Evolutionary conservation across 2,329 filamentous ascomycete species (phyloP).

Genomic region (Madurella mycetomatis): DNA sequence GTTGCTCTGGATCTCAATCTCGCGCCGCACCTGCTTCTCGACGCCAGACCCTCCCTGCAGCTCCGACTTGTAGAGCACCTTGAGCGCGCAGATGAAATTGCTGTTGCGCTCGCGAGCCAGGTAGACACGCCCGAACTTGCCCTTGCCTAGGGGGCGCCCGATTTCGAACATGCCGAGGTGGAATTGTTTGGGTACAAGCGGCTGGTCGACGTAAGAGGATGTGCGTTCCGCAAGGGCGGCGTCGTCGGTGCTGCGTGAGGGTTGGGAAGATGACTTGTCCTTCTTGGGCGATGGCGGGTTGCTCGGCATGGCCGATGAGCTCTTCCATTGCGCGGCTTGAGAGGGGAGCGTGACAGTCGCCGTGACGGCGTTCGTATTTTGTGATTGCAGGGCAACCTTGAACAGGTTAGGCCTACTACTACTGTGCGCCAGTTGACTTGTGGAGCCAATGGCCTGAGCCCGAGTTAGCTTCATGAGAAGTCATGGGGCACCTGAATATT

Average conservation of each 20-base stretch:
- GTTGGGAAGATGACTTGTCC: slow-evolving; percentile 31
- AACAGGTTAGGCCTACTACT: slow-evolving; percentile 73
- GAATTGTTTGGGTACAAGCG: slow-evolving; percentile 56
- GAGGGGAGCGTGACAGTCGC: slow-evolving; percentile 65
- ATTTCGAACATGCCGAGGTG: slow-evolving; percentile 95
- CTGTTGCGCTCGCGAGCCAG: slow-evolving; percentile 73
- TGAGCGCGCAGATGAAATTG: slow-evolving; percentile 80
- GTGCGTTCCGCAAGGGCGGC: slow-evolving; percentile 45
- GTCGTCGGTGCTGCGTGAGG: slow-evolving; percentile 46
- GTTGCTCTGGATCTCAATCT: slow-evolving; percentile 88
- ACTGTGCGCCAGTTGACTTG: slow-evolving; percentile 44
- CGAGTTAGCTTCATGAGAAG: neutral
- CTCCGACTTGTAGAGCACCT: slow-evolving; percentile 81
- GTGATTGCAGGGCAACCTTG: slow-evolving; percentile 78
- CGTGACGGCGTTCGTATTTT: slow-evolving; percentile 62
- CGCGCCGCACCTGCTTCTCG: slow-evolving; percentile 80
- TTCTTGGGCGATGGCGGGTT: slow-evolving; percentile 41
- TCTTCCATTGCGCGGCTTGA: slow-evolving; percentile 56
- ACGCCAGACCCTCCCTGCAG: slow-evolving; percentile 70
- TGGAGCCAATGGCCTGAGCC: slow-evolving; percentile 9
- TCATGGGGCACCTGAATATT: neutral
- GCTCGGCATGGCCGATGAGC: slow-evolving; percentile 25
- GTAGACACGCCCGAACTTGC: slow-evolving; percentile 84
- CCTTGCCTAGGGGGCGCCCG: slow-evolving; percentile 77
- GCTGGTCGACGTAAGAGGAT: slow-evolving; percentile 32